Evolutionary conservation across 768 basidiomycete genomes (phyloP).

Genomic region (Psilocybe cyanescens): DNA sequence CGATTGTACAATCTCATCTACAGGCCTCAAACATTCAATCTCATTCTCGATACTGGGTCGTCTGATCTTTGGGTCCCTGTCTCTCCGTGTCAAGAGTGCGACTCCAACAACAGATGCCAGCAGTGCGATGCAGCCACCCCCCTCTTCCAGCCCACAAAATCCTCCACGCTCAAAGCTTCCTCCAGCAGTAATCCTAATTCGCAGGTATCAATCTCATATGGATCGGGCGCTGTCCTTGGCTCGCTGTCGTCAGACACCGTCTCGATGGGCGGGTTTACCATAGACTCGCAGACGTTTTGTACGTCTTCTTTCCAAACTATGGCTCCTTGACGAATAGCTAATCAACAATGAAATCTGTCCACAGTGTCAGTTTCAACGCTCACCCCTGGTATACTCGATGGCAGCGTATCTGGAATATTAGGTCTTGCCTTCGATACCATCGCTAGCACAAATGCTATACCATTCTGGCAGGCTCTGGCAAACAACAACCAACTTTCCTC

Average conservation of each 20-base stretch:
- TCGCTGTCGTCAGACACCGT: constrained; percentile 62
- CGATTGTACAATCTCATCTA: not conserved
- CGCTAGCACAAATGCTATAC: constrained; percentile 54
- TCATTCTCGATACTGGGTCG: constrained; percentile 92
- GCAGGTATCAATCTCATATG: constrained; percentile 56
- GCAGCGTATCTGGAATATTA: constrained; percentile 69
- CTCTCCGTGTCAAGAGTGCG: constrained; percentile 48
- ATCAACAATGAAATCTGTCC: not conserved
- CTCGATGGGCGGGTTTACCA: constrained; percentile 62
- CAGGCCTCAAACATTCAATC: constrained; percentile 69
- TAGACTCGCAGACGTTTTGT: constrained; percentile 60
- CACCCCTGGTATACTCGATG: constrained; percentile 48
- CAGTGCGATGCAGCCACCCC: constrained; percentile 32
- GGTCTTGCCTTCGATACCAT: constrained; percentile 77
- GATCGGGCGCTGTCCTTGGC: constrained; percentile 70
- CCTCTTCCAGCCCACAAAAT: constrained; percentile 41
- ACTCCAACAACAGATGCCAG: constrained; percentile 1
- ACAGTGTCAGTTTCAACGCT: constrained; percentile 63
- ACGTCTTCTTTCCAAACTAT: constrained; percentile 16
- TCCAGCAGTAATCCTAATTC: not conserved
- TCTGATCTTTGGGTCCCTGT: constrained; percentile 89
- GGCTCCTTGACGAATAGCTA: not conserved
- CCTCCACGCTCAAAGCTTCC: constrained; percentile 24
- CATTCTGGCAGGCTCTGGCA: constrained; percentile 69
- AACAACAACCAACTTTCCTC: constrained; percentile 41